These are phyloP conservation scores for Dissoconium aciculare DNA, from an alignment of 2,329 filamentous ascomycete genomes.

Conservation along the genomic window DNA sequence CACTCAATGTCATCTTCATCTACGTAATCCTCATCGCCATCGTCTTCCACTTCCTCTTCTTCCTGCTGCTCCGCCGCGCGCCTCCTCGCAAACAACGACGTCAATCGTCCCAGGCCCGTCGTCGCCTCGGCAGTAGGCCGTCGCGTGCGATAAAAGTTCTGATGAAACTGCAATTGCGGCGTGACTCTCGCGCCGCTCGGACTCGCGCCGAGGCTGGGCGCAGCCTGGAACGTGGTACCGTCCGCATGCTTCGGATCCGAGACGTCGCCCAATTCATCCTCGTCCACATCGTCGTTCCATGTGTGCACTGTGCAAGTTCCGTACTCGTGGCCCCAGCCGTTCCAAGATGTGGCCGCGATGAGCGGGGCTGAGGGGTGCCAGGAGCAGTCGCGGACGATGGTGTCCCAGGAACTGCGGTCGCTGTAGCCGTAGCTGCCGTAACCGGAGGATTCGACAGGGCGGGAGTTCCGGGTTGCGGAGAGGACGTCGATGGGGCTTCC, in stretches of 20 bases:
- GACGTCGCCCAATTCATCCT: conserved; percentile 42
- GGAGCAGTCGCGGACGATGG: conserved; percentile 72
- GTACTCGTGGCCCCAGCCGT: conserved; percentile 55
- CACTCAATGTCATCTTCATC: too few species aligned
- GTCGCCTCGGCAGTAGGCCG: too few species aligned
- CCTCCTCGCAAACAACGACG: too few species aligned
- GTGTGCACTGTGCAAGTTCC: conserved; percentile 67
- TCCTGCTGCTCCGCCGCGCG: too few species aligned
- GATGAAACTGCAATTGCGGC: conserved; percentile 39
- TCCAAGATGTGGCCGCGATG: conserved; percentile 74
- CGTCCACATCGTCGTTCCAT: conserved; percentile 51
- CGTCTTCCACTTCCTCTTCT: not conserved
- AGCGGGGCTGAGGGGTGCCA: conserved; percentile 81
- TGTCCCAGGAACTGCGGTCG: conserved; percentile 50
- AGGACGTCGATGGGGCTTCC: conserved; percentile 59
- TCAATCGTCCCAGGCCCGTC: too few species aligned
- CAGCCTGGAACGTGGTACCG: conserved; percentile 20
- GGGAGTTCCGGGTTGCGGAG: conserved; percentile 48
- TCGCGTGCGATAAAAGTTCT: conserved; percentile 33
- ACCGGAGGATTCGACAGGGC: conserved; percentile 39
- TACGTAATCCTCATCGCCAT: too few species aligned
- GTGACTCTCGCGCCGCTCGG: conserved; percentile 46
- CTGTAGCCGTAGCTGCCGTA: conserved; percentile 43
- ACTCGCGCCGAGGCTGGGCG: conserved; percentile 14
- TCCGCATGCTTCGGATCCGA: conserved; percentile 9